These are phyloP conservation scores for Chalaropsis thielavioides DNA, from an alignment of 2,329 filamentous ascomycete genomes.

Conservation along the genomic window DNA sequence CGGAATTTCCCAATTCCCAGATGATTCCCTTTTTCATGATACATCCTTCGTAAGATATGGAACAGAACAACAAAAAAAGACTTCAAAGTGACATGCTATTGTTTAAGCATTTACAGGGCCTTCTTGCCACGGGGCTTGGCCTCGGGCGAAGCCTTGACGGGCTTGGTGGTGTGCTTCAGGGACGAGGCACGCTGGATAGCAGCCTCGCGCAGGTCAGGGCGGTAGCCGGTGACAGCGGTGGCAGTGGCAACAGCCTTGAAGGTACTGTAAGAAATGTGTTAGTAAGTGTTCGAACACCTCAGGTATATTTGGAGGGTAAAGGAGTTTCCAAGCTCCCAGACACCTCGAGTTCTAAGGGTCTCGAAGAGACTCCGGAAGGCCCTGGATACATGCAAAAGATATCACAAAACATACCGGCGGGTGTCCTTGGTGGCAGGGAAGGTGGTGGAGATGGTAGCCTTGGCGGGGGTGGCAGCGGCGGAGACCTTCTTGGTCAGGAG, in stretches of 20 bases:
- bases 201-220: constrained; percentile 56
- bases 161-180: constrained; percentile 63
- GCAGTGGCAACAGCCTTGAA: constrained; percentile 77
- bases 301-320: too few relatives aligned
- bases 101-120: constrained; percentile 30
- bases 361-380: too few relatives aligned
- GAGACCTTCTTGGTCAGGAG: constrained; percentile 74
- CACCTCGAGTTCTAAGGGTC: not conserved
- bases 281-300: not conserved
- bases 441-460: constrained; percentile 48
- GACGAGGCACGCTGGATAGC: constrained; percentile 80
- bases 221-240: constrained; percentile 76
- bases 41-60: constrained; percentile 9
- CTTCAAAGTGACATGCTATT: constrained; percentile 9
- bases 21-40: constrained; percentile 10
- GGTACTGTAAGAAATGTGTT: constrained; percentile 41
- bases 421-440: constrained; percentile 59
- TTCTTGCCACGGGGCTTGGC: constrained; percentile 66
- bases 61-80: constrained; percentile 12
- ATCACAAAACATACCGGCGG: constrained; percentile 41
- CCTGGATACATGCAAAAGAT: too few relatives aligned
- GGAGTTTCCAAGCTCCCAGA: too few relatives aligned
- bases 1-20: constrained; percentile 5
- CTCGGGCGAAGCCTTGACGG: constrained; percentile 61
- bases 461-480: constrained; percentile 57